Evolutionary conservation across 2,329 filamentous ascomycete genomes (phyloP), one percentile per base, ranked within the genome.

Genomic region (Cordyceps sp.): DNA sequence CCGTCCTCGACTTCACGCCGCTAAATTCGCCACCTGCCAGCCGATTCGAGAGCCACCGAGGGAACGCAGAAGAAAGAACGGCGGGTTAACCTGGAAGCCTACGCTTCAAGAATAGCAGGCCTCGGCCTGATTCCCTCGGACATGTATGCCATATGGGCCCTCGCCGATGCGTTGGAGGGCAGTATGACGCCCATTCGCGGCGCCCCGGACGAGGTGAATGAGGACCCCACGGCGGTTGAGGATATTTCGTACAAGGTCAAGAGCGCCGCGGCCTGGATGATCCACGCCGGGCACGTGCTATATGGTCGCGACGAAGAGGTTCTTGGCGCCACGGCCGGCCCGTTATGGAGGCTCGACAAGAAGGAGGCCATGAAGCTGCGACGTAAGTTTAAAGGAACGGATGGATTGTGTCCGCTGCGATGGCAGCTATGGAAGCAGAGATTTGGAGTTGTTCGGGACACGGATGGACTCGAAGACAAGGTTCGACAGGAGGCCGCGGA

Each of bases 351-450:
- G 17, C 32, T 41, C 2, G 16, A 26, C 5, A 44, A 43, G 41
- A 39, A 34, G 22, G 34, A 41, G 18, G 34, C 32, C 2, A 14
- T 32, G 3, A 39, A 32, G 33, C 13, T 38, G 10, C 30, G 33
- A 5, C 38, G 36, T 9, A 42, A 33, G 34, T 35, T 21, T 12
- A 40, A 27, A 10, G 41, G 36, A 6, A 41, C 36, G 4, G 25
- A 41, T 14, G 38, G 41, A 1, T 19, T 39, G 5, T 40, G 38
- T 22, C 33, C 29, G 7, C 26, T 38, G 10, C 31, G 41, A 10
- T 42, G 39, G 42, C 20, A 36, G 17, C 26, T 43, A 14, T 41
- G 38, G 41, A 42, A 41, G 17, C 31, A 40, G 10, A 36, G 39
- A 15, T 36, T 45, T 21, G 34, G 21, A 4, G 29, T n/a, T 1